Evolutionary conservation across 306 rosid genomes (phyloP).

Genomic region (Prunus mira): DNA sequence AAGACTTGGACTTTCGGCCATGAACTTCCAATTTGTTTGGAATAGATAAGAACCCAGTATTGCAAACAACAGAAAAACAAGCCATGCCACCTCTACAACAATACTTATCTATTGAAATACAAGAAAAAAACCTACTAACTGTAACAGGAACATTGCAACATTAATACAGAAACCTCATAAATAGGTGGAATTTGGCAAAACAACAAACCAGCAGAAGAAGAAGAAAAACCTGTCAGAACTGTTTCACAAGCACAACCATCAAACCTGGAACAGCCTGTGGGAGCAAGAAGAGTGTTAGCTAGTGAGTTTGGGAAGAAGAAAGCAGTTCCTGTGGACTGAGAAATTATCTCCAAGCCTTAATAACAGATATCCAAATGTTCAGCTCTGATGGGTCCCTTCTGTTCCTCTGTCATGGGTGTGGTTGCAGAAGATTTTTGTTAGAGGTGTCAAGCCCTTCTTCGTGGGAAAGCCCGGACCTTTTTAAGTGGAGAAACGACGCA

Average conservation of each 20-base stretch:
- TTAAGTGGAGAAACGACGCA: not conserved
- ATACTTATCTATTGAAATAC: constrained; percentile 22
- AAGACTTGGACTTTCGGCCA: constrained; percentile 37
- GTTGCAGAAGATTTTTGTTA: not conserved
- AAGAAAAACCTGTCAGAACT: not conserved
- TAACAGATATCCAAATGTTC: not conserved
- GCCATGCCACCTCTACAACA: constrained; percentile 48
- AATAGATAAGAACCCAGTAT: constrained; percentile 38
- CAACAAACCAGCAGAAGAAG: not conserved
- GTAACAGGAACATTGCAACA: constrained; percentile 18
- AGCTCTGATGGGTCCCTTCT: not conserved
- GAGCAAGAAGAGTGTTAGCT: not conserved
- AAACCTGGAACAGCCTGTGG: not conserved
- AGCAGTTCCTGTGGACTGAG: not conserved
- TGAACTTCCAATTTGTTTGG: constrained; percentile 30
- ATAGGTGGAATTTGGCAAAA: not conserved
- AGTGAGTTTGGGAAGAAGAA: not conserved
- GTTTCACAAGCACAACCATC: not conserved
- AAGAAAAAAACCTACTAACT: constrained; percentile 18
- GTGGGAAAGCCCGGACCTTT: not conserved
- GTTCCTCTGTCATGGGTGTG: not conserved
- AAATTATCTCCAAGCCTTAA: not conserved
- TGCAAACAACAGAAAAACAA: constrained; percentile 56
- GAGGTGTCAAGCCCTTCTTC: no score
- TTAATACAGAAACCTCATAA: not conserved